phyloP scores from a whole-genome alignment of 257 asterid species.

The Scutellaria galericulata region DNA sequence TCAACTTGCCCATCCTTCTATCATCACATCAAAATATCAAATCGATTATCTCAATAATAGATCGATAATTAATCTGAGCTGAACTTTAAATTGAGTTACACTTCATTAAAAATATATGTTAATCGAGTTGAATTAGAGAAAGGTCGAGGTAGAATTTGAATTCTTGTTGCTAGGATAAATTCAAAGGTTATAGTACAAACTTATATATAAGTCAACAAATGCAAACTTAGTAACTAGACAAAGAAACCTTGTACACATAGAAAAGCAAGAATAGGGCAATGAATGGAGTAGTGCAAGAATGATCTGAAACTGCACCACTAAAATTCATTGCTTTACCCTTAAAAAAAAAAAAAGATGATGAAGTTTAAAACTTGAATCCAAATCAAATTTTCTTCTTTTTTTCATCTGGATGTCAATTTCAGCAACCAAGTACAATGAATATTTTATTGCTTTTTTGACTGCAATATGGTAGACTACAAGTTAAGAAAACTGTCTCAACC shows the following conservation, averaged over 20 bases:
- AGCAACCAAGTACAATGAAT: conserved; percentile 17
- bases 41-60: too few species aligned
- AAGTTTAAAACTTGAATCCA: conserved; percentile 43
- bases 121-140: too few species aligned
- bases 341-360: conserved; percentile 36
- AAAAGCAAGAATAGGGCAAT: neutral
- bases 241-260: neutral
- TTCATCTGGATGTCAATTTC: conserved; percentile 31
- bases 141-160: too few species aligned
- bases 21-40: too few species aligned
- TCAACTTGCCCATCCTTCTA: too few species aligned
- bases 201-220: too few species aligned
- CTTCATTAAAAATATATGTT: too few species aligned
- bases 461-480: conserved; percentile 61
- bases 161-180: too few species aligned
- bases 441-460: conserved; percentile 41
- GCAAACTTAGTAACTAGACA: neutral
- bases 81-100: too few species aligned
- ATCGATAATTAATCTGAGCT: too few species aligned
- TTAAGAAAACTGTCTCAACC: conserved; percentile 63
- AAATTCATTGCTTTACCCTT: conserved; percentile 38
- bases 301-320: conserved; percentile 24
- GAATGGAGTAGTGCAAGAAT: conserved; percentile 17
- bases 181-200: too few species aligned
- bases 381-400: conserved; percentile 17